phyloP scores from a whole-genome alignment of 805 yeast genomes.

The Metschnikowia baotianmanensis region DNA sequence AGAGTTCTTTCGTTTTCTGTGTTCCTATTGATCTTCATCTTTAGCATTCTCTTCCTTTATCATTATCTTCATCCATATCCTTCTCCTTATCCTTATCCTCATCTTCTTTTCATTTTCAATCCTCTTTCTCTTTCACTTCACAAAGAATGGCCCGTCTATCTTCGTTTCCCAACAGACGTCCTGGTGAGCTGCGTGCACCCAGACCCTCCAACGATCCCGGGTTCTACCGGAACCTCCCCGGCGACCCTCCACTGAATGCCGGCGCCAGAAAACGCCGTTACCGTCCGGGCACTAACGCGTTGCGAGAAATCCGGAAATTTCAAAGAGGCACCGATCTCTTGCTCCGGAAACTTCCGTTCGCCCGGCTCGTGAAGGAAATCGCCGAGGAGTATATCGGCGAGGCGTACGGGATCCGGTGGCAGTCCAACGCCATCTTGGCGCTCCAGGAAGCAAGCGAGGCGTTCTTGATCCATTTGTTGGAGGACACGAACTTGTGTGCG shows the following conservation, averaged over 20 bases:
- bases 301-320: constrained; percentile 64
- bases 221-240: constrained; percentile 49
- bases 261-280: constrained; percentile 37
- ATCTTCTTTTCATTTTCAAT: no score
- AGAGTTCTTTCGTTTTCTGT: no score
- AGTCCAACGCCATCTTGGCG: constrained; percentile 71
- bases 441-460: constrained; percentile 83
- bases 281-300: constrained; percentile 64
- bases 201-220: constrained; percentile 28
- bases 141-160: constrained; percentile 16
- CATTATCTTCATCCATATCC: no score
- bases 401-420: constrained; percentile 69
- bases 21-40: no score
- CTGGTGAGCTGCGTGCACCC: constrained; percentile 6
- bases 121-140: not conserved
- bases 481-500: constrained; percentile 76
- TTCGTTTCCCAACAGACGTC: constrained; percentile 11
- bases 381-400: constrained; percentile 56
- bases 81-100: no score
- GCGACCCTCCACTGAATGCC: constrained; percentile 44
- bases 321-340: constrained; percentile 68
- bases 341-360: constrained; percentile 72
- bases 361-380: constrained; percentile 71
- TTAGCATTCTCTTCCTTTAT: no score
- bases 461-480: constrained; percentile 65